Conservation (phyloP, 352 stramenopile species). For the Phytophthora cajani region DNA sequence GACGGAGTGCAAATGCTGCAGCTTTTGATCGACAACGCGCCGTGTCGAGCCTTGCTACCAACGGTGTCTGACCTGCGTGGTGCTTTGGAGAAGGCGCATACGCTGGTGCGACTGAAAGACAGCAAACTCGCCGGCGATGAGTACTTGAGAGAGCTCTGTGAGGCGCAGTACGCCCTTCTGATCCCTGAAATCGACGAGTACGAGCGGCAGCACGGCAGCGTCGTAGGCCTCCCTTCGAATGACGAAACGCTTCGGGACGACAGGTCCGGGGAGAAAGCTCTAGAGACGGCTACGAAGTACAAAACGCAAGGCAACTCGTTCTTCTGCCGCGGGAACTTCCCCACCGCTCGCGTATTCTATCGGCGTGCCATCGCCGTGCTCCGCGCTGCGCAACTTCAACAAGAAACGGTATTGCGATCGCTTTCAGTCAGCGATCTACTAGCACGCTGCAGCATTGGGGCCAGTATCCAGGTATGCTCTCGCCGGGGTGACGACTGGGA, state of each 20-base stretch:
- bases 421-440: conserved; percentile 44
- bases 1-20: conserved; percentile 68
- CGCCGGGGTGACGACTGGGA: conserved; percentile 32
- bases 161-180: conserved; percentile 49
- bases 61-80: conserved; percentile 60
- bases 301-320: conserved; percentile 69
- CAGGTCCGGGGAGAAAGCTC: conserved; percentile 10
- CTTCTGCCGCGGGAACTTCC: conserved; percentile 68
- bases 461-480: conserved; percentile 58
- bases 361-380: conserved; percentile 62
- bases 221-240: conserved; percentile 58
- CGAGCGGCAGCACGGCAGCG: conserved; percentile 56
- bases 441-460: conserved; percentile 52
- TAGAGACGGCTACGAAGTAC: conserved; percentile 40
- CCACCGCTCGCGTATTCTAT: conserved; percentile 67
- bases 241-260: conserved; percentile 10
- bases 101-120: conserved; percentile 42
- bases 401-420: conserved; percentile 46
- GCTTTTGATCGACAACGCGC: conserved; percentile 53
- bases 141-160: conserved; percentile 52
- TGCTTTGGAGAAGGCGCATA: conserved; percentile 57
- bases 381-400: conserved; percentile 47
- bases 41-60: conserved; percentile 34
- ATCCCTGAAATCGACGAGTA: conserved; percentile 57
- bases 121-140: conserved; percentile 45